These are phyloP conservation scores for Galium porrigens DNA, from an alignment of 305 asterid species.

Conservation along the genomic window DNA sequence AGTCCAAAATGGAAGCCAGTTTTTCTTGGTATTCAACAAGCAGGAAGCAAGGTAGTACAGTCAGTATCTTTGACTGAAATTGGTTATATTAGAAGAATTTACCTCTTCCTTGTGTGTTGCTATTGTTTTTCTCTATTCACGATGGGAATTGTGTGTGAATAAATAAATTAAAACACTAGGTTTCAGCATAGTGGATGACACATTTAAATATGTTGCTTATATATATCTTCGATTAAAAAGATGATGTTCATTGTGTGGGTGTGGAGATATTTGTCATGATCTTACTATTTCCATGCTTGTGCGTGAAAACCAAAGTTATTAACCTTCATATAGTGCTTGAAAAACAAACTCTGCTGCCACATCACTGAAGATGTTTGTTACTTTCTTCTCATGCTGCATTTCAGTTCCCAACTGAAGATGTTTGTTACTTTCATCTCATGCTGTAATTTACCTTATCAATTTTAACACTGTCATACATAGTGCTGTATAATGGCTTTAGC, in stretches of 20 bases:
- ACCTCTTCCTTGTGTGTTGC: background rate
- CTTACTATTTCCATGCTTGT: background rate
- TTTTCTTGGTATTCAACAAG: slow-evolving; percentile 67
- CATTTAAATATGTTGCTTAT: background rate
- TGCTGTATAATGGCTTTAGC: background rate
- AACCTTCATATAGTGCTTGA: background rate
- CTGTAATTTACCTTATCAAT: background rate
- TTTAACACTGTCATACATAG: background rate
- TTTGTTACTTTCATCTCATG: background rate
- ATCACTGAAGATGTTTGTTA: too few species aligned
- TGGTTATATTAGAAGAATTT: background rate
- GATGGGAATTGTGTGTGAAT: background rate
- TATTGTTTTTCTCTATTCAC: background rate
- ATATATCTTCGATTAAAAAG: background rate
- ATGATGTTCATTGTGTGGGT: background rate
- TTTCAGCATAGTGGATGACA: background rate
- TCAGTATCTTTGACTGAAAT: background rate
- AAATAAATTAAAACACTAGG: background rate
- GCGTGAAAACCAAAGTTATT: background rate
- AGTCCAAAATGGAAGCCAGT: slow-evolving; percentile 73
- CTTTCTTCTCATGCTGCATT: background rate
- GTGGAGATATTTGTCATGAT: background rate
- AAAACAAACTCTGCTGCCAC: background rate
- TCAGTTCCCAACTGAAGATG: background rate
- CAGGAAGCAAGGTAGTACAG: slow-evolving; percentile 80